Evolutionary conservation across 306 rosid species (phyloP).

Genomic region (Erythrophleum fordii): DNA sequence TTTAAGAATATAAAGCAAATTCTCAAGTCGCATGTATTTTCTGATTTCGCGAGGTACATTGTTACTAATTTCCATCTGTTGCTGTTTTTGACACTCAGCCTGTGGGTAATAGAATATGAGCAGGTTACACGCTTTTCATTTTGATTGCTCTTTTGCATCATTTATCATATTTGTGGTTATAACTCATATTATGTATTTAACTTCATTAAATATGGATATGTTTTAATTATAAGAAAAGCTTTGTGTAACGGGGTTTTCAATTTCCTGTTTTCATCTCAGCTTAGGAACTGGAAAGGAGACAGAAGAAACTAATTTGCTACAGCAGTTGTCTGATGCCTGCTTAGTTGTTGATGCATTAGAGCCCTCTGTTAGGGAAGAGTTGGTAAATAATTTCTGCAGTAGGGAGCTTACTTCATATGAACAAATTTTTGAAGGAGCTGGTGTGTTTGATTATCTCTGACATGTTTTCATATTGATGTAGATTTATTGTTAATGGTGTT

Average conservation of each 20-base stretch:
- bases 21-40: conserved; percentile 95
- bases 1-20: conserved; percentile 97
- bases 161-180: neutral
- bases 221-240: conserved; percentile 25
- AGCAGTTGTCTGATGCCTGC: conserved; percentile 96
- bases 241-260: conserved; percentile 45
- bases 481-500: conserved; percentile 3
- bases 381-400: conserved; percentile 93
- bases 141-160: conserved; percentile 10
- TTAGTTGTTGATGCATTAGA: conserved; percentile 97
- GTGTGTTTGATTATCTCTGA: conserved; percentile 52
- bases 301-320: conserved; percentile 87
- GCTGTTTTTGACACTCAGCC: conserved; percentile 34
- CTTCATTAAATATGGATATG: conserved; percentile 8
- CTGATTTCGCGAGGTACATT: conserved; percentile 92
- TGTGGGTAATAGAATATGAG: neutral
- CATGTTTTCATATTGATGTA: neutral
- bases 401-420: conserved; percentile 96
- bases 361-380: conserved; percentile 97
- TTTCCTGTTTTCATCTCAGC: conserved; percentile 70
- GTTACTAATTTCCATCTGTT: conserved; percentile 28
- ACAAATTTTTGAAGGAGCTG: conserved; percentile 99
- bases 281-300: conserved; percentile 99
- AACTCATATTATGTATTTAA: conserved; percentile 22
- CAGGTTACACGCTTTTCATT: conserved; percentile 13